phyloP scores from a whole-genome alignment of 2,329 filamentous ascomycete species.

The Alternaria angustiovoidea region DNA sequence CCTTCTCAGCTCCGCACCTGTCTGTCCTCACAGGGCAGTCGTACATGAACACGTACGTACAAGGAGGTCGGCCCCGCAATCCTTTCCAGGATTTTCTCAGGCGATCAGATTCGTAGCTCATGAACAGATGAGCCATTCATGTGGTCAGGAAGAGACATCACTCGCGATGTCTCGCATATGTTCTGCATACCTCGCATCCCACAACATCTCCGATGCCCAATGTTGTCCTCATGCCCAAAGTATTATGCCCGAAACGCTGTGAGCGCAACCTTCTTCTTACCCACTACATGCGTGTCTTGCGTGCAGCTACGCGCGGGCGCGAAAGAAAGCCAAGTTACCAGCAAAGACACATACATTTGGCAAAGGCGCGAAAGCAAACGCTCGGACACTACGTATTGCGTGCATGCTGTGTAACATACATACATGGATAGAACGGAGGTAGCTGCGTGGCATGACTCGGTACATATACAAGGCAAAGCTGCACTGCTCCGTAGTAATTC shows the following conservation, averaged over 20 bases:
- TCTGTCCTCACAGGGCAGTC: conserved; percentile 1
- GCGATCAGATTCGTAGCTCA: neutral
- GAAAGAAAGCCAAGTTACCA: neutral
- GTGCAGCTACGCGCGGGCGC: neutral
- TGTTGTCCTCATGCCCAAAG: conserved; percentile 1
- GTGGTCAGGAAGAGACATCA: neutral
- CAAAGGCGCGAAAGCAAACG: neutral
- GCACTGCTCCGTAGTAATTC: conserved; percentile 12
- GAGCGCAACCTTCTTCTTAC: neutral
- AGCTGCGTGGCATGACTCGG: conserved; percentile 15
- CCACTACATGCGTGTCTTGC: conserved; percentile 3
- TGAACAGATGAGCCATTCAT: conserved; percentile 2
- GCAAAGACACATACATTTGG: neutral
- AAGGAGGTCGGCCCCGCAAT: conserved; percentile 2
- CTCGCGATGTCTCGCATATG: conserved; percentile 5
- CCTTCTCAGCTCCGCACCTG: conserved; percentile 1
- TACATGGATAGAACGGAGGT: conserved; percentile 1
- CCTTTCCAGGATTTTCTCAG: neutral
- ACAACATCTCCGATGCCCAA: neutral
- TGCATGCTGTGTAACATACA: conserved; percentile 18
- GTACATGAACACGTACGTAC: conserved; percentile 7
- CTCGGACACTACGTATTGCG: conserved; percentile 13
- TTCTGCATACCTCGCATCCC: neutral
- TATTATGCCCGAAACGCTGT: neutral
- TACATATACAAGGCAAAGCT: conserved; percentile 2